phyloP scores from a whole-genome alignment of 2,329 filamentous ascomycete species.

The Phaeosphaeria sp. region DNA sequence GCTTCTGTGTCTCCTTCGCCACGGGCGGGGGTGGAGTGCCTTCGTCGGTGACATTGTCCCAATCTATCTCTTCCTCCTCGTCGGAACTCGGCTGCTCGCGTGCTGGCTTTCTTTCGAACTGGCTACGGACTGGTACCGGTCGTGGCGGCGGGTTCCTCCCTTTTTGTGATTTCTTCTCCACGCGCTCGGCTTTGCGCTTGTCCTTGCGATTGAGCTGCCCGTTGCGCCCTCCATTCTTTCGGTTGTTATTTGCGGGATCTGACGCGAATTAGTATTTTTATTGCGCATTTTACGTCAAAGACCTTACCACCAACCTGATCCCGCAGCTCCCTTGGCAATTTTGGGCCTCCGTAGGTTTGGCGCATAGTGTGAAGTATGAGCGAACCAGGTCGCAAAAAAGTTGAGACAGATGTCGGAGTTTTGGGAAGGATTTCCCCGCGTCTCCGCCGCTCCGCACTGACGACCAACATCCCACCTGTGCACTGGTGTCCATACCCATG shows the following conservation, averaged over 20 bases:
- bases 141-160: conserved; percentile 14
- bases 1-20: conserved; percentile 31
- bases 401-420: conserved; percentile 36
- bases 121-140: conserved; percentile 14
- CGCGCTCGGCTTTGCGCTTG: conserved; percentile 69
- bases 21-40: conserved; percentile 23
- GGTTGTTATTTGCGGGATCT: conserved; percentile 39
- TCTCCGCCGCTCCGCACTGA: conserved; percentile 27
- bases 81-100: conserved; percentile 21
- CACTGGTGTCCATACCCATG: conserved; percentile 23
- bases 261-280: conserved; percentile 8
- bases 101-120: conserved; percentile 23
- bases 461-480: conserved; percentile 26
- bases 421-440: conserved; percentile 25
- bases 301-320: conserved; percentile 51
- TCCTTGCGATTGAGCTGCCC: conserved; percentile 63
- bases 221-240: conserved; percentile 32
- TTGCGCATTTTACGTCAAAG: not conserved
- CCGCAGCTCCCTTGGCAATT: conserved; percentile 54
- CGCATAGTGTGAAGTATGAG: conserved; percentile 42
- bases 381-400: conserved; percentile 35
- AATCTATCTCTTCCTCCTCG: conserved; percentile 33
- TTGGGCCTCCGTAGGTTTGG: conserved; percentile 49
- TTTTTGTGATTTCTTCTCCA: conserved; percentile 62
- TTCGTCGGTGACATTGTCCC: conserved; percentile 45